Percentiles rank a stretch among this genome's conserved stretches.
Conservation (phyloP, 805 yeast species). For the Kodamaea kakaduensis region DNA sequence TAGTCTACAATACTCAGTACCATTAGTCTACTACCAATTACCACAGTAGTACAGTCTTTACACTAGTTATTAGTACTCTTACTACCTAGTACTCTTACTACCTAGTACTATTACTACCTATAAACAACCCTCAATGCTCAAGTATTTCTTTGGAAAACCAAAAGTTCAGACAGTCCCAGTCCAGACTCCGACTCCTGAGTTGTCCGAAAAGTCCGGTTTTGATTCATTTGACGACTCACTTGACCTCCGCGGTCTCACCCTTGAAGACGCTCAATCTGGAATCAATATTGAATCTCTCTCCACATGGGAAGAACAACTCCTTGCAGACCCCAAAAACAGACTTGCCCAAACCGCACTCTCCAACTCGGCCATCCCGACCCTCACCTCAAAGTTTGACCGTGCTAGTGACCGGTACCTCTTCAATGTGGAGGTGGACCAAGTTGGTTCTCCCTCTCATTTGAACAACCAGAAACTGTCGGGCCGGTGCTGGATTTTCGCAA, state of each 20-base stretch:
- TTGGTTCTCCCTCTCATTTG: conserved; percentile 33
- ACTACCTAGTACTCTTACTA: too few relatives aligned
- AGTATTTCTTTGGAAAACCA: conserved; percentile 5
- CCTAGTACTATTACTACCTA: too few relatives aligned
- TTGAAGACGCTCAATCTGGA: not conserved
- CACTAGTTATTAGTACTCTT: too few relatives aligned
- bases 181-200: not conserved
- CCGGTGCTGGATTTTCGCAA: conserved; percentile 87
- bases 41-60: too few relatives aligned
- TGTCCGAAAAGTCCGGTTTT: not conserved
- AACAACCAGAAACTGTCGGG: conserved; percentile 72
- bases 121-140: conserved; percentile 2
- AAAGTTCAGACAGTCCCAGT: too few relatives aligned
- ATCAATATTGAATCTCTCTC: conserved; percentile 6
- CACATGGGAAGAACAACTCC: conserved; percentile 44
- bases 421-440: conserved; percentile 32
- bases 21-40: too few relatives aligned
- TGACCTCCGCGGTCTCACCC: conserved; percentile 5
- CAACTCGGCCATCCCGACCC: conserved; percentile 39
- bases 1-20: too few relatives aligned
- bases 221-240: not conserved
- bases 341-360: conserved; percentile 54
- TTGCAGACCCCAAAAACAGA: conserved; percentile 45
- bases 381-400: conserved; percentile 4
- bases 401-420: conserved; percentile 22